Conservation (phyloP, 306 rosid species). For the Arachis stenosperma region DNA sequence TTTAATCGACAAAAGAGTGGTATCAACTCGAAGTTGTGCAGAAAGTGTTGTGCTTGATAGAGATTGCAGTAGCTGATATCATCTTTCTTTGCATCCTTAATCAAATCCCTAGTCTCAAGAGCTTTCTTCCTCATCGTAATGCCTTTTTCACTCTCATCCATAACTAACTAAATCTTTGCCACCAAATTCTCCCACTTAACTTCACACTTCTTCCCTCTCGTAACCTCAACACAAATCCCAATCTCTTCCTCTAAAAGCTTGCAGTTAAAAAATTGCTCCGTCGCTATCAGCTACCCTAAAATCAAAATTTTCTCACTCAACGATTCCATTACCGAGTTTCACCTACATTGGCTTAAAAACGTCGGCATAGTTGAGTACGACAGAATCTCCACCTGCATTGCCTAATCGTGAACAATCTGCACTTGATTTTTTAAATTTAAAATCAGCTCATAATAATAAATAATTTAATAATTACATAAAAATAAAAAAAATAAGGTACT, state of each 20-base stretch:
- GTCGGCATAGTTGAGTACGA: slow-evolving; percentile 53
- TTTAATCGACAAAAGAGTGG: too few relatives aligned
- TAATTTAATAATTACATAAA: too few relatives aligned
- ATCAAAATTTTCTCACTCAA: slow-evolving; percentile 63
- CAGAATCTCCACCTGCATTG: slow-evolving; percentile 74
- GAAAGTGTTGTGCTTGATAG: background rate
- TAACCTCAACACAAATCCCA: slow-evolving; percentile 77
- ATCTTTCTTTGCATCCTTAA: slow-evolving; percentile 40
- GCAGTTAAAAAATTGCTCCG: slow-evolving; percentile 71
- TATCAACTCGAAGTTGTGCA: too few relatives aligned
- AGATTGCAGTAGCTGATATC: slow-evolving; percentile 34
- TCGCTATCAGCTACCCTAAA: slow-evolving; percentile 80
- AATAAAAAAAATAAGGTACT: too few relatives aligned
- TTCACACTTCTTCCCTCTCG: slow-evolving; percentile 66
- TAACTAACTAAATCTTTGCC: slow-evolving; percentile 48
- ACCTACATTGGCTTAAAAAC: slow-evolving; percentile 74
- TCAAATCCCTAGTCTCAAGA: slow-evolving; percentile 27
- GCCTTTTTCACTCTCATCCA: slow-evolving; percentile 50
- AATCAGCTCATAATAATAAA: too few relatives aligned
- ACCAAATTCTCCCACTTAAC: slow-evolving; percentile 47
- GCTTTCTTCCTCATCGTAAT: slow-evolving; percentile 58
- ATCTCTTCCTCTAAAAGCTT: slow-evolving; percentile 57
- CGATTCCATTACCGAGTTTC: slow-evolving; percentile 79
- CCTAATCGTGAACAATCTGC: slow-evolving; percentile 56
- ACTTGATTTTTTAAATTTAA: too few relatives aligned